Evolutionary conservation across 2,329 filamentous ascomycete genomes (phyloP), one percentile per base, ranked within the genome.

Genomic region (Aspergillus carbonarius): DNA sequence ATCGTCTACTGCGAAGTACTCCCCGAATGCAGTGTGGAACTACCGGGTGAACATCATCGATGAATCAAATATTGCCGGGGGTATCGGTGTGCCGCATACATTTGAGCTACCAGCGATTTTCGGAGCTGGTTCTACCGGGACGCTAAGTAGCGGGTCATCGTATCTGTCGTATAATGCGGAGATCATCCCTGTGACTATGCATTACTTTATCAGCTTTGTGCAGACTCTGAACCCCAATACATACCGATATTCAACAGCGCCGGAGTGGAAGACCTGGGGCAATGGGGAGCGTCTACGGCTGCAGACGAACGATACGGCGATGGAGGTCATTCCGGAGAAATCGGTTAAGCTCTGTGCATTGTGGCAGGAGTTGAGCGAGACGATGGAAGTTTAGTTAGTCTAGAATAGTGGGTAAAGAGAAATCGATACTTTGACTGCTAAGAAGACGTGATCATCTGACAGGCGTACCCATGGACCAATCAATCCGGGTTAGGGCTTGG

Each of bases 1-100:
- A 0, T 64, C 68, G 5, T 65, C 68, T 1, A 63, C 69, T 51
- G 69, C 74, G 1, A 53, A 46, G 1, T 50, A 59, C 18, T 72
- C 74, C 17, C 66, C 69, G 5, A 8, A 58, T 8, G 63, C 69
- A 1, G 73, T 75, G 6, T 83, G 79, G 77, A 77, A 78, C 46
- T 83, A 83, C 61, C 72, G 79, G 0, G 82, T 78, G 72, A 79
- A 82, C 46, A 78, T 82, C 1, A 75, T 72, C 12, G 68, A 74
- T 12, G 70, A 74, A 1, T 65, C 70, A 2, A 72, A 77, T 46
- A 70, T 79, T 1, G 72, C 70, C 1, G 51, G 55, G 0, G 75
- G 71, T 2, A 73, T 74, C 25, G 76, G 76, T 1, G 74, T 77
- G 2, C 71, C 73, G 1, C 76, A 79, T 60, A 69, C 72, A 1